These are phyloP conservation scores for Pholiota adiposa DNA, from an alignment of 1,284 basidiomycete genomes.

Conservation along the genomic window DNA sequence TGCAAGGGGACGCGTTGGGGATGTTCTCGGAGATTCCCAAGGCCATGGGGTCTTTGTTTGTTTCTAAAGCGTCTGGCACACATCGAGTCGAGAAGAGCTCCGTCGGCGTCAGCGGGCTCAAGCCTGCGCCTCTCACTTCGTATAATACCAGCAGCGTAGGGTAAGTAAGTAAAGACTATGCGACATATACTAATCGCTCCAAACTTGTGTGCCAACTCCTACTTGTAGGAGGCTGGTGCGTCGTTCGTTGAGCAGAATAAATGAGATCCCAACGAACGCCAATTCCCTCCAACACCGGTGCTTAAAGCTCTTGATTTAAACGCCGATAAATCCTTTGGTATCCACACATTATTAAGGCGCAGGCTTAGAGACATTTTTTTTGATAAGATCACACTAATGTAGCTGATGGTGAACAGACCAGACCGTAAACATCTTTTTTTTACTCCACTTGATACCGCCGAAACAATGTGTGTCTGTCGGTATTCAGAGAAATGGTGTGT, in stretches of 20 bases:
- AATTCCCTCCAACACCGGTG: not conserved
- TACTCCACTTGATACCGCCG: too few species aligned
- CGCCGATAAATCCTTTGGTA: not conserved
- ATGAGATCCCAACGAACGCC: not conserved
- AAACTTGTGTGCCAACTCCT: not conserved
- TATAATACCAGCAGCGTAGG: not conserved
- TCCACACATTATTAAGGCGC: not conserved
- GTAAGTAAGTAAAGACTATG: not conserved
- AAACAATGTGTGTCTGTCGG: too few species aligned
- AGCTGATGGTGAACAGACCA: too few species aligned
- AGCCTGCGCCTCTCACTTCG: too few species aligned
- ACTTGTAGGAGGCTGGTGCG: not conserved
- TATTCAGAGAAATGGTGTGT: too few species aligned
- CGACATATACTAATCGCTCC: not conserved
- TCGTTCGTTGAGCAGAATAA: not conserved
- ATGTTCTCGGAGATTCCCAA: too few species aligned
- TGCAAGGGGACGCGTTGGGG: not conserved
- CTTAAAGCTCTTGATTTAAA: not conserved
- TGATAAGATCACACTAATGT: not conserved
- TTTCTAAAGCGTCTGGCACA: slow-evolving; percentile 6
- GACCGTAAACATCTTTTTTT: too few species aligned
- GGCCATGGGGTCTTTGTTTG: slow-evolving; percentile 1
- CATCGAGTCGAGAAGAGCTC: too few species aligned
- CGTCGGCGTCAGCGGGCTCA: too few species aligned
- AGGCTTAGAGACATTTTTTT: not conserved